Evolutionary conservation across 2,329 filamentous ascomycete genomes (phyloP).

Genomic region (Chrysosporium keratinophilum): DNA sequence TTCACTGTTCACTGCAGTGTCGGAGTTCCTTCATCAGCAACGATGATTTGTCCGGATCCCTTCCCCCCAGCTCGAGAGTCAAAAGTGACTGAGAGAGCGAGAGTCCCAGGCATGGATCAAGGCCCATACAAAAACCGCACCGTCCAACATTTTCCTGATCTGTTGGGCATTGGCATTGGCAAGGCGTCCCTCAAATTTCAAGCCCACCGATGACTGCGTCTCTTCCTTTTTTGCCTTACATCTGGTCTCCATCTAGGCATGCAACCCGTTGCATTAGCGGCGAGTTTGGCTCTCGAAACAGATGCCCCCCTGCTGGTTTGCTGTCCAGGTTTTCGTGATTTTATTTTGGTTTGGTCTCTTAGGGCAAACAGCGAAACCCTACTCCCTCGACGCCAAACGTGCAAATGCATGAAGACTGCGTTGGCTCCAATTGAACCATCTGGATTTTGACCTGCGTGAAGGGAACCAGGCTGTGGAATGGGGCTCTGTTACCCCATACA

Average conservation of each 20-base stretch:
- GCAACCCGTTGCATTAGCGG: constrained; percentile 8
- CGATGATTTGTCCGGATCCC: constrained; percentile 1
- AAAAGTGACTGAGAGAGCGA: too few relatives aligned
- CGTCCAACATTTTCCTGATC: neutral
- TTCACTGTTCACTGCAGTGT: neutral
- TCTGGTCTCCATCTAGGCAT: neutral
- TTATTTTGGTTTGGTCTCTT: neutral
- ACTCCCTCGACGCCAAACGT: neutral
- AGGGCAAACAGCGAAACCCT: constrained; percentile 2
- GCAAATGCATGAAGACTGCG: constrained; percentile 1
- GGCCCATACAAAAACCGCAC: too few relatives aligned
- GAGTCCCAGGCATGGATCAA: too few relatives aligned
- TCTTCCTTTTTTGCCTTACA: neutral
- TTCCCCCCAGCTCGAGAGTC: neutral
- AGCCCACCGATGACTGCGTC: too few relatives aligned
- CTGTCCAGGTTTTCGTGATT: neutral
- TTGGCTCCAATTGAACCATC: constrained; percentile 10
- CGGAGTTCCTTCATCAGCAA: neutral
- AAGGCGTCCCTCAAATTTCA: constrained; percentile 3
- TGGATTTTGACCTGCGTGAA: neutral
- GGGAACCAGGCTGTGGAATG: too few relatives aligned
- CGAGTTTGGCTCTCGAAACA: neutral
- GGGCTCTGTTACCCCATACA: neutral
- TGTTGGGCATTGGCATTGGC: constrained; percentile 7
- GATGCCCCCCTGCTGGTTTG: neutral